phyloP scores from a whole-genome alignment of 495 filamentous ascomycete genomes.

The Penicillium antarcticum region DNA sequence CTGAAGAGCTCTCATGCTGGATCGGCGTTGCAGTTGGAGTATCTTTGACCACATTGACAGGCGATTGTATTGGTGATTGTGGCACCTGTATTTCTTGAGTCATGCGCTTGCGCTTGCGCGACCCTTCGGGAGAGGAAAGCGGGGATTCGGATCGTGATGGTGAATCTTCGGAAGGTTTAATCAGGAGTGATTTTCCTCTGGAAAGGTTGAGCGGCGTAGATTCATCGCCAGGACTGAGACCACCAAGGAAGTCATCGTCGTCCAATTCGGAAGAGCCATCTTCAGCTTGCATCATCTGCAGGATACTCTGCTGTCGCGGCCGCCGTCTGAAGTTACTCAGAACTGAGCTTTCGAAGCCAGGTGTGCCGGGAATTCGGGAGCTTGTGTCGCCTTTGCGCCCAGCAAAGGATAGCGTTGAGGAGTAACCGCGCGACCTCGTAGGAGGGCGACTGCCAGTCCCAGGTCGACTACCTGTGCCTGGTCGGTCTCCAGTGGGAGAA shows the following conservation, averaged over 20 bases:
- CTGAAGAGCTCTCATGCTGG: background rate
- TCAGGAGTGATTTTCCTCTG: slow-evolving; percentile 29
- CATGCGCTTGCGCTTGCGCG: slow-evolving; percentile 37
- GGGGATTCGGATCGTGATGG: slow-evolving; percentile 20
- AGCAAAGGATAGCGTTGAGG: slow-evolving; percentile 41
- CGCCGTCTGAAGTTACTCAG: slow-evolving; percentile 60
- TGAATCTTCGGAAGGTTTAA: slow-evolving; percentile 13
- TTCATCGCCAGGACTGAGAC: slow-evolving; percentile 61
- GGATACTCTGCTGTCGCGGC: slow-evolving; percentile 64
- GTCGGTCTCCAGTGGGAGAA: slow-evolving; percentile 33
- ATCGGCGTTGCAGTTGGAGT: slow-evolving; percentile 3
- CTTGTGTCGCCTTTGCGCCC: slow-evolving; percentile 40
- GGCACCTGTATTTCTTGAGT: slow-evolving; percentile 21
- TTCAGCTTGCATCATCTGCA: slow-evolving; percentile 58
- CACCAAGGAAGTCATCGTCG: slow-evolving; percentile 54
- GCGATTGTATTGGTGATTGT: slow-evolving; percentile 15
- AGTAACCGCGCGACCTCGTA: slow-evolving; percentile 46
- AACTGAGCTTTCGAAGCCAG: slow-evolving; percentile 54
- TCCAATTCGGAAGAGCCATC: slow-evolving; percentile 46
- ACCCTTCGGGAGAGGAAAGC: slow-evolving; percentile 23
- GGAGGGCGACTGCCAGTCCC: slow-evolving; percentile 44
- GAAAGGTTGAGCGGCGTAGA: slow-evolving; percentile 58
- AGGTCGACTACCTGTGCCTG: slow-evolving; percentile 34
- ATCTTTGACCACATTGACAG: slow-evolving; percentile 17
- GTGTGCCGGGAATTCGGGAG: slow-evolving; percentile 45